Evolutionary conservation across 164 flowering plant genomes (phyloP).

Genomic region (Stephania yunnanensis): DNA sequence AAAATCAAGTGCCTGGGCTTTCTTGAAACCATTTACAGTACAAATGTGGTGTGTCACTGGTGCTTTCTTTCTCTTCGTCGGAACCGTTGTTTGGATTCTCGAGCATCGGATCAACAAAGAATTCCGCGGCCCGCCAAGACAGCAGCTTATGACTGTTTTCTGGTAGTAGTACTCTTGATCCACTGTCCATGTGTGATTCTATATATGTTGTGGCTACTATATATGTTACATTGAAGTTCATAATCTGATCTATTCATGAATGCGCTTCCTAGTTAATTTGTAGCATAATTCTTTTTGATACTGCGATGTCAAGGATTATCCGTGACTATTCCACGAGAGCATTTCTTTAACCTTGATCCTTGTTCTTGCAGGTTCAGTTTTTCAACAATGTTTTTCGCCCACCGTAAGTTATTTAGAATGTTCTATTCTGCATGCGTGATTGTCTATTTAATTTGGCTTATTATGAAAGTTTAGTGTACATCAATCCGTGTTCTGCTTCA

Average conservation of each 20-base stretch:
- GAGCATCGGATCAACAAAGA: constrained; percentile 82
- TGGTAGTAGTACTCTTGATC: constrained; percentile 33
- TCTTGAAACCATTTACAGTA: constrained; percentile 68
- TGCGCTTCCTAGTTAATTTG: too few relatives aligned
- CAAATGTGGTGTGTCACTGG: constrained; percentile 83
- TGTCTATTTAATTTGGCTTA: neutral
- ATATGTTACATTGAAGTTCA: neutral
- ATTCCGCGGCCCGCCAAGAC: constrained; percentile 84
- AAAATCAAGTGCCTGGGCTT: constrained; percentile 77
- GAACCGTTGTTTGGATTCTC: constrained; percentile 89
- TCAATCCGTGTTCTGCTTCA: constrained; percentile 6
- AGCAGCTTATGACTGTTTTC: constrained; percentile 69
- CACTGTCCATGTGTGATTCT: neutral
- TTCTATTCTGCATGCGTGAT: neutral
- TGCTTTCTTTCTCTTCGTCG: constrained; percentile 72
- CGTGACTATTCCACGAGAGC: too few relatives aligned
- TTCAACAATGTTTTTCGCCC: constrained; percentile 93
- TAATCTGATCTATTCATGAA: neutral
- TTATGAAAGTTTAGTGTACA: neutral
- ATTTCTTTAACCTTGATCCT: constrained; percentile 3
- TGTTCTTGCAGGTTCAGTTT: constrained; percentile 83
- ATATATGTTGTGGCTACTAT: neutral
- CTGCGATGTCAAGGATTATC: too few relatives aligned
- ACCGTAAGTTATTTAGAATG: constrained; percentile 46
- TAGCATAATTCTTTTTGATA: too few relatives aligned